Evolutionary conservation across 805 yeast species (phyloP).

Genomic region (Cyberlindnera misumaiensis): DNA sequence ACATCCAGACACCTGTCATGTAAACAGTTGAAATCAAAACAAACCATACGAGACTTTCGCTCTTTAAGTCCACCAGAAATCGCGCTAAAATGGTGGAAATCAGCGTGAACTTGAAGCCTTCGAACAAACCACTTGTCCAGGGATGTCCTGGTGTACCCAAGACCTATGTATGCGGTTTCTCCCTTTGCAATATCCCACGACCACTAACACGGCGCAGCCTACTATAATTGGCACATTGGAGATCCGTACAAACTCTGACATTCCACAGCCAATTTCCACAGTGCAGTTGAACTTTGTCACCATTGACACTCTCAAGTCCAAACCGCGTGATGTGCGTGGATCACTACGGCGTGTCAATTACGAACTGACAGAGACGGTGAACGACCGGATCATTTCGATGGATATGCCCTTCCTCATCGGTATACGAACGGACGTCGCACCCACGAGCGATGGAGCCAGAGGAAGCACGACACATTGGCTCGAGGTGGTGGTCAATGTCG

Average conservation of each 20-base stretch:
- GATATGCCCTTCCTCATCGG: constrained; percentile 57
- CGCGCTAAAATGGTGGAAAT: constrained; percentile 10
- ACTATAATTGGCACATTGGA: constrained; percentile 52
- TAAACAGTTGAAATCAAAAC: too few species aligned
- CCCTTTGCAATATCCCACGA: too few species aligned
- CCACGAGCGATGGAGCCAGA: constrained; percentile 43
- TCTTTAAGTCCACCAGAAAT: neutral
- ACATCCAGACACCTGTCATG: constrained; percentile 2
- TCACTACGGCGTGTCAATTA: constrained; percentile 25
- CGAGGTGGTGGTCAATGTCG: constrained; percentile 25
- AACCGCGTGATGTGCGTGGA: constrained; percentile 28
- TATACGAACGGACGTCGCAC: constrained; percentile 43
- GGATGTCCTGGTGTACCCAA: constrained; percentile 70
- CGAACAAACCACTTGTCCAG: constrained; percentile 44
- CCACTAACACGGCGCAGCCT: constrained; percentile 27
- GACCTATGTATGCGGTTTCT: constrained; percentile 25
- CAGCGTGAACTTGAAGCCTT: constrained; percentile 36
- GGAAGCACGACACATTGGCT: constrained; percentile 36
- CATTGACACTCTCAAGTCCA: constrained; percentile 41
- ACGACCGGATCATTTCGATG: constrained; percentile 40
- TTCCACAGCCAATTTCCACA: constrained; percentile 39
- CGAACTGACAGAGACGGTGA: constrained; percentile 30
- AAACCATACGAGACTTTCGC: neutral
- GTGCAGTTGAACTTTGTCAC: constrained; percentile 45
- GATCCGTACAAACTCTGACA: constrained; percentile 43